Base-by-base conservation (phyloP, 345 rosid genomes). In the Citrus medica region DNA sequence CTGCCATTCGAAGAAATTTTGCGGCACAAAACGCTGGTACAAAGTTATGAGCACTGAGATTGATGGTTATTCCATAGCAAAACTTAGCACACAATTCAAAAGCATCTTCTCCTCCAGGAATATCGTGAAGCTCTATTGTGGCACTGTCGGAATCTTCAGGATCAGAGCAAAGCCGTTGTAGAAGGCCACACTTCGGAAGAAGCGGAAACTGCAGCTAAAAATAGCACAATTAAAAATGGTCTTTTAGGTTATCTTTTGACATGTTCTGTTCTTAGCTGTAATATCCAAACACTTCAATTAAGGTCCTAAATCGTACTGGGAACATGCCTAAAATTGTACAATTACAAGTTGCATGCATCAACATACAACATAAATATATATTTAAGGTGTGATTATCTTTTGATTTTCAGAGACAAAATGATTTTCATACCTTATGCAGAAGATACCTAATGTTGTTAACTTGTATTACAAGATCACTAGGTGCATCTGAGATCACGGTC, bases 71-170 rank as follows among this genome's bases (percentile, higher is more conserved):
- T 74, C 94, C 98, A 25, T 97, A 97, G 86, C 99, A 97, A 85
- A 86, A 97, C 79, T 97, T 97, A 8, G 94, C 98, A 67, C 98
- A 97, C 78, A 97, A 78, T 79, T 97, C 99, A 62, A 97, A 94
- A 51, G 99, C 98, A 62, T 90, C 94, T 69, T 92, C 92, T 48
- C 98, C 98, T 69, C 99, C 99, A 0, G 99, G 99, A 81, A 93
- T 89, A 38, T 94, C 98, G 68, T 89, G 88, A 75, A 97, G 93
- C 61, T 94, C 97, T 74, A 93, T 73, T 5, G 94, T 86, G 51
- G 83, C 84, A 72, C 68, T 74, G 55, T 83, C 86, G 8, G 88
- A 84, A 67, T 88, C 92, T 48, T 85, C 88, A 59, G 60, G 76
- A 53, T 85, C 90, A 2, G 84, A 25, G 83, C 92, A 91, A 56